Evolutionary conservation across 495 filamentous ascomycete species (phyloP).

Genomic region (Emericellopsis terricola): DNA sequence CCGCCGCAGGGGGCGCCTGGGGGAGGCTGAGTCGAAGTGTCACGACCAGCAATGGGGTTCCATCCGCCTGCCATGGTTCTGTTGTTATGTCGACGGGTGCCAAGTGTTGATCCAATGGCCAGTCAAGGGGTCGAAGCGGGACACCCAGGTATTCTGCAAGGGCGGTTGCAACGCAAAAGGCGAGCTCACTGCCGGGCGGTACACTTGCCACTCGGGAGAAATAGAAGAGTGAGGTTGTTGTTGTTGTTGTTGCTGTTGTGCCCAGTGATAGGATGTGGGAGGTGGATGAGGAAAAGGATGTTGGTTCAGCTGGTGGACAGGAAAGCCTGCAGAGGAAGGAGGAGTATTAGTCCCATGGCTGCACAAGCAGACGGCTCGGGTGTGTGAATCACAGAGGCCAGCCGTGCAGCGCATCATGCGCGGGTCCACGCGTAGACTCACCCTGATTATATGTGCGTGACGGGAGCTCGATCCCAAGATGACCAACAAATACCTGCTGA

Average conservation of each 20-base stretch:
- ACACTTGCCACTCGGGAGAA: too few species aligned
- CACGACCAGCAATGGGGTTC: slow-evolving; percentile 11
- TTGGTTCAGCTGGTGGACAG: not conserved
- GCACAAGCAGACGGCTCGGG: too few species aligned
- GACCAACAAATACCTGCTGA: slow-evolving; percentile 7
- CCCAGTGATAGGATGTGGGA: too few species aligned
- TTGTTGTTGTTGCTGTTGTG: too few species aligned
- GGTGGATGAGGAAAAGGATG: not conserved
- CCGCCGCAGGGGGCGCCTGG: slow-evolving; percentile 1
- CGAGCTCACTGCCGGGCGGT: not conserved
- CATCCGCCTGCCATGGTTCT: slow-evolving; percentile 6
- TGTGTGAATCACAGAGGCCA: too few species aligned
- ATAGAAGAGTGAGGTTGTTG: too few species aligned
- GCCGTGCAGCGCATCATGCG: too few species aligned
- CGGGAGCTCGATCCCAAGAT: slow-evolving; percentile 1
- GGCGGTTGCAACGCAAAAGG: too few species aligned
- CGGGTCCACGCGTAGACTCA: too few species aligned
- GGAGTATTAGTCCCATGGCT: too few species aligned
- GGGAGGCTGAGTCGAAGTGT: slow-evolving; percentile 9
- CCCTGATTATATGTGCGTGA: too few species aligned
- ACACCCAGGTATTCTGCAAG: too few species aligned
- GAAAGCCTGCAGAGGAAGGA: not conserved
- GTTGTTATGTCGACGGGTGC: not conserved
- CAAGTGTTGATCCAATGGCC: slow-evolving; percentile 2
- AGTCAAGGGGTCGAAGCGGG: not conserved